Conservation (phyloP, 768 basidiomycete species). For the Russula ochroleuca region DNA sequence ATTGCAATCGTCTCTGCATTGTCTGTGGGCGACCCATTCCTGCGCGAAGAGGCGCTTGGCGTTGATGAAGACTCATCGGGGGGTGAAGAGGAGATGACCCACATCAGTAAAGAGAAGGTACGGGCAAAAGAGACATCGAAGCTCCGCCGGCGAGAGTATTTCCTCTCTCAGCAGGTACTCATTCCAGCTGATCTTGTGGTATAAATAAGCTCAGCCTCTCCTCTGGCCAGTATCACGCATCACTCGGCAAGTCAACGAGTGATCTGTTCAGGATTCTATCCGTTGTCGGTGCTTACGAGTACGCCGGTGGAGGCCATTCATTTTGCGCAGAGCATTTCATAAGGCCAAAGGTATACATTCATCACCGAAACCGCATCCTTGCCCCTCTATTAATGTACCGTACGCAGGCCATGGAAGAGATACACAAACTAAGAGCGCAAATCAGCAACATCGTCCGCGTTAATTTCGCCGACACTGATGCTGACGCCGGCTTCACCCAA, state of each 20-base stretch:
- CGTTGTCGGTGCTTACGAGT: conserved; percentile 96
- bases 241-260: conserved; percentile 74
- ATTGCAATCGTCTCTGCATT: conserved; percentile 87
- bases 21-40: conserved; percentile 93
- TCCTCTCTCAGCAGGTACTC: conserved; percentile 72
- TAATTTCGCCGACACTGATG: conserved; percentile 64
- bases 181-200: background rate
- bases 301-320: conserved; percentile 68
- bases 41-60: conserved; percentile 70
- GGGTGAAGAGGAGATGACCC: conserved; percentile 40
- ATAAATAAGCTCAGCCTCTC: conserved; percentile 2
- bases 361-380: background rate
- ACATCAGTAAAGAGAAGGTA: conserved; percentile 45
- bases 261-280: conserved; percentile 86
- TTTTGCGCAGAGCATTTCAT: conserved; percentile 93
- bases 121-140: conserved; percentile 56
- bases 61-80: conserved; percentile 42
- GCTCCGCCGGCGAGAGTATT: conserved; percentile 70
- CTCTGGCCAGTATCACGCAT: conserved; percentile 60
- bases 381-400: background rate
- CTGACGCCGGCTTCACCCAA: conserved; percentile 57
- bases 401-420: conserved; percentile 99
- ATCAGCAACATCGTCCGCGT: conserved; percentile 77
- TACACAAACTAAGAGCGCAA: conserved; percentile 89
- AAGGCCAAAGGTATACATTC: conserved; percentile 63